These are phyloP conservation scores for Didymella pomorum DNA, from an alignment of 2,329 filamentous ascomycete genomes.

Conservation along the genomic window DNA sequence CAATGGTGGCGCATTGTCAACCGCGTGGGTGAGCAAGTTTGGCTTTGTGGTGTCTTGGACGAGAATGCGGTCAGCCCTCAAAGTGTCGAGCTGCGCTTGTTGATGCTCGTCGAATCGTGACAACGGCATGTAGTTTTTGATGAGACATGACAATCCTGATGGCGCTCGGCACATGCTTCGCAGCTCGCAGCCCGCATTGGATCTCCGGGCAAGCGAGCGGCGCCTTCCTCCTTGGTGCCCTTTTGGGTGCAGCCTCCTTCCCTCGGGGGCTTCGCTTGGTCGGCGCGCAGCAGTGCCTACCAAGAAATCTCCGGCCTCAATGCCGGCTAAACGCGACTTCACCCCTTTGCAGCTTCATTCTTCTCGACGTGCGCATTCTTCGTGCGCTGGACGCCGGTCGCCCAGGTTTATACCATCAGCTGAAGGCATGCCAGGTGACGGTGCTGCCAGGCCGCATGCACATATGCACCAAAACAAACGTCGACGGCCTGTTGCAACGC, in stretches of 20 bases:
- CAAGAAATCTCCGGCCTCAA: conserved; percentile 6
- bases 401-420: not conserved
- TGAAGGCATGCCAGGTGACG: conserved; percentile 3
- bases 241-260: conserved; percentile 7
- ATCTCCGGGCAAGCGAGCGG: conserved; percentile 11
- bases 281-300: not conserved
- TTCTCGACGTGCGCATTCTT: conserved; percentile 21
- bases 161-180: not conserved
- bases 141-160: not conserved
- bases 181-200: not conserved
- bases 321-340: conserved; percentile 13
- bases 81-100: conserved; percentile 5
- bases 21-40: conserved; percentile 2
- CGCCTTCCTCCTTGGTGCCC: conserved; percentile 16
- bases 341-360: conserved; percentile 17
- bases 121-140: conserved; percentile 3
- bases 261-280: conserved; percentile 1
- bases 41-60: not conserved
- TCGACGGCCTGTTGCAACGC: conserved; percentile 17
- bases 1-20: conserved; percentile 6
- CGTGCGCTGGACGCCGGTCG: not conserved
- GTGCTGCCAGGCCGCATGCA: conserved; percentile 19
- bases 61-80: conserved; percentile 8
- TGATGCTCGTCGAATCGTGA: not conserved
- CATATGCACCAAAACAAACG: conserved; percentile 16